A percentile compares a stretch with the other conserved stretches of the same genome.
Evolutionary conservation across 129 eudicot genomes (phyloP).

Genomic region (Flaveria ramosissima): DNA sequence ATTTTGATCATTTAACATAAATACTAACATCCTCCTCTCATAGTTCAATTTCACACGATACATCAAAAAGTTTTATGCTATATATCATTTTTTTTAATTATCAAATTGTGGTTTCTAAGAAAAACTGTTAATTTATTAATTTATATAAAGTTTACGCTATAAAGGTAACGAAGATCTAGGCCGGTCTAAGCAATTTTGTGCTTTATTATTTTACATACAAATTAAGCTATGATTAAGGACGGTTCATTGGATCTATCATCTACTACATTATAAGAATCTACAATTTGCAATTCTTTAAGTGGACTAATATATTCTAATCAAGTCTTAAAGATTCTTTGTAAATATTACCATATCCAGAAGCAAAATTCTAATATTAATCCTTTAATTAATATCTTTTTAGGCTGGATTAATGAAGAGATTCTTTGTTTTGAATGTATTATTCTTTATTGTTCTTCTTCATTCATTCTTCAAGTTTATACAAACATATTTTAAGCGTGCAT

Average conservation of each 20-base stretch:
- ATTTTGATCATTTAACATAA: too few relatives aligned
- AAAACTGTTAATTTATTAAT: neutral
- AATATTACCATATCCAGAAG: neutral
- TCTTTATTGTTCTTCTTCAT: too few relatives aligned
- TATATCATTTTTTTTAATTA: too few relatives aligned
- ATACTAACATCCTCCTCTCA: too few relatives aligned
- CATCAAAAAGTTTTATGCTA: too few relatives aligned
- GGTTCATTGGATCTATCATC: constrained; percentile 33
- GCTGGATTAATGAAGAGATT: neutral
- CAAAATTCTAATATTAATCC: neutral
- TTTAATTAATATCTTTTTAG: neutral
- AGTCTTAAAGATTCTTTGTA: neutral
- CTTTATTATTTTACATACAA: neutral
- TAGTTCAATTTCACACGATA: too few relatives aligned
- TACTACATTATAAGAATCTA: constrained; percentile 16
- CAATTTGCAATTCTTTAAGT: constrained; percentile 14
- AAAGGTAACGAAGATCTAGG: neutral
- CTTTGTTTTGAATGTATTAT: neutral
- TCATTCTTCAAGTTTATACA: too few relatives aligned
- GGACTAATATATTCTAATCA: neutral
- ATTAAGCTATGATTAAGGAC: constrained; percentile 6
- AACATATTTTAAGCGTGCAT: too few relatives aligned
- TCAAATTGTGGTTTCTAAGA: neutral
- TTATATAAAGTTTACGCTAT: neutral
- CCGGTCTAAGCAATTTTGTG: neutral